These are phyloP conservation scores for Melampsora americana DNA, from an alignment of 1,284 basidiomycete genomes.

Conservation along the genomic window DNA sequence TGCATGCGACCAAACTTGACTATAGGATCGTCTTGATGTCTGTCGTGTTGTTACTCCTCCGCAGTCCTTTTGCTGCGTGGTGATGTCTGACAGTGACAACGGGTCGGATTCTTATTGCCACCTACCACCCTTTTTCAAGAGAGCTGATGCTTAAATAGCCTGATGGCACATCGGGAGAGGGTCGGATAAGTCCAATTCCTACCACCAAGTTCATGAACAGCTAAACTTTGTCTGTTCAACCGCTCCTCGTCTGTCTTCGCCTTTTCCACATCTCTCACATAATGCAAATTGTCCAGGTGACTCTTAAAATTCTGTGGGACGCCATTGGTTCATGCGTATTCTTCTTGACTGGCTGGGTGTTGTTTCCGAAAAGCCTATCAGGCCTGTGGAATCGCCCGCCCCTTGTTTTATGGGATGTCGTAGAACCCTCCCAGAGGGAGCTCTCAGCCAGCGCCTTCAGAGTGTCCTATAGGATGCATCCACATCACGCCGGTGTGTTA, in stretches of 20 bases:
- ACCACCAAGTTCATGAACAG: not conserved
- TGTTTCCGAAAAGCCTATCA: not conserved
- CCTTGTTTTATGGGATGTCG: not conserved
- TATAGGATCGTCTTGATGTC: too few relatives aligned
- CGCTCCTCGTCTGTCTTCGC: not conserved
- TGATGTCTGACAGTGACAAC: not conserved
- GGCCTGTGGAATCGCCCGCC: not conserved
- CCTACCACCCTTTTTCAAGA: not conserved
- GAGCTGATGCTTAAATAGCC: not conserved
- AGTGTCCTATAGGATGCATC: constrained; percentile 1
- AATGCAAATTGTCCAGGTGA: not conserved
- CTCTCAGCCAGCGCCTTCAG: constrained; percentile 1
- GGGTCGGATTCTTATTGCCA: not conserved
- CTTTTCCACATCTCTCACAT: not conserved
- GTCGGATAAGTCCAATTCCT: not conserved
- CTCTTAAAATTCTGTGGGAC: not conserved
- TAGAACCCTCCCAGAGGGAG: not conserved
- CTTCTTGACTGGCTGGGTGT: not conserved
- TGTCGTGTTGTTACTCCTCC: too few relatives aligned
- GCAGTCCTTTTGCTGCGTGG: not conserved
- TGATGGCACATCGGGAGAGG: not conserved
- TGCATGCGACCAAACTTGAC: too few relatives aligned
- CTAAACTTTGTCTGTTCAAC: not conserved
- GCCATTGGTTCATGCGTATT: not conserved
- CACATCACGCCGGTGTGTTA: constrained; percentile 6